A percentile compares a stretch with the other conserved stretches of the same genome.
Evolutionary conservation across 2,329 filamentous ascomycete genomes (phyloP).

Genomic region (Penicillium janthinellum): DNA sequence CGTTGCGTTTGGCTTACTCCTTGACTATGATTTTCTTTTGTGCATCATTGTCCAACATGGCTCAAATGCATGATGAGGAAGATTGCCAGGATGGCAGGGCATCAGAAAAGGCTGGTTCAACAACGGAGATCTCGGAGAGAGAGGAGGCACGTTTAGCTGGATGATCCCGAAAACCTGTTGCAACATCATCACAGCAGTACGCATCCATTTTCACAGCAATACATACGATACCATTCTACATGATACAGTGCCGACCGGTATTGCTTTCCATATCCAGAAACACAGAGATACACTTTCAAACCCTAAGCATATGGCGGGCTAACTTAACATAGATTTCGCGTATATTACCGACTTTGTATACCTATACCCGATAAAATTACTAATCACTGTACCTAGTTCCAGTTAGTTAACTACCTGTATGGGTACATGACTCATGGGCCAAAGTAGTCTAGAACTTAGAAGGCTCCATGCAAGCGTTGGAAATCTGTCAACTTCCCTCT

Average conservation of each 20-base stretch:
- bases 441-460: no score
- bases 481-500: no score
- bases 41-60: neutral
- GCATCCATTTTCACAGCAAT: neutral
- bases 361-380: no score
- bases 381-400: no score
- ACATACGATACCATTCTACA: neutral
- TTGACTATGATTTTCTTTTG: neutral
- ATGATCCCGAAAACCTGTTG: neutral
- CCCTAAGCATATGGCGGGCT: no score
- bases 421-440: no score
- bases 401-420: no score
- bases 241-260: neutral
- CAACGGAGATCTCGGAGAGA: neutral
- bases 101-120: neutral
- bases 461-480: no score
- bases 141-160: neutral
- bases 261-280: no score
- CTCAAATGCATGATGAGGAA: neutral
- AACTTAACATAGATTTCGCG: no score
- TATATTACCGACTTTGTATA: no score
- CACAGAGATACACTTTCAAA: no score
- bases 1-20: constrained; percentile 9
- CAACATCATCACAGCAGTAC: neutral
- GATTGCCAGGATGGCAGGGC: neutral